Conservation (phyloP, 352 stramenopile species). For the Pythium chondricola region DNA sequence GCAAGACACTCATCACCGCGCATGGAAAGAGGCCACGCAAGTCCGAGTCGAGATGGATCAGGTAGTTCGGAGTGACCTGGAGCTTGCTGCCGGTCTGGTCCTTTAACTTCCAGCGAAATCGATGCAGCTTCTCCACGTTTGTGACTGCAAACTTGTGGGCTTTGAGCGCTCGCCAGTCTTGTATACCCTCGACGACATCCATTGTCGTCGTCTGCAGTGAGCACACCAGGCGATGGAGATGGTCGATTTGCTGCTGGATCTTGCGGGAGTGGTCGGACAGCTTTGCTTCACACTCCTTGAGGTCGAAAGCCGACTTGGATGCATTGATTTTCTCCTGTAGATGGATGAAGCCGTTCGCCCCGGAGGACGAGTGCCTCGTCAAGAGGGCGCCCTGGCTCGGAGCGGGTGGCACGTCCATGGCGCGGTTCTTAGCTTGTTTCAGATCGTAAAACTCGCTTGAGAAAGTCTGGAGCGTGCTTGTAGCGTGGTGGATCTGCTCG, state of each 20-base stretch:
- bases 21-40: slow-evolving; percentile 35
- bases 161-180: slow-evolving; percentile 33
- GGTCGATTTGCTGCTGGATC: slow-evolving; percentile 20
- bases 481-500: slow-evolving; percentile 30
- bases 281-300: background rate
- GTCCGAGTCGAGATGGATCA: slow-evolving; percentile 37
- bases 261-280: background rate
- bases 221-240: slow-evolving; percentile 25
- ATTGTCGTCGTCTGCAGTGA: slow-evolving; percentile 28
- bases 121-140: slow-evolving; percentile 36
- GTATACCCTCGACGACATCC: slow-evolving; percentile 32
- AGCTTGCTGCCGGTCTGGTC: slow-evolving; percentile 1
- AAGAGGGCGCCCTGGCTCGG: background rate
- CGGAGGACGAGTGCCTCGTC: background rate
- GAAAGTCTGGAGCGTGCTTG: slow-evolving; percentile 21
- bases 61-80: slow-evolving; percentile 32
- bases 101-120: slow-evolving; percentile 37
- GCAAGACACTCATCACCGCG: slow-evolving; percentile 22
- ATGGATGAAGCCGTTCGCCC: background rate
- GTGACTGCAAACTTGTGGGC: slow-evolving; percentile 21
- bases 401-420: background rate
- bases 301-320: background rate
- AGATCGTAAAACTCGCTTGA: slow-evolving; percentile 25
- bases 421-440: slow-evolving; percentile 12
- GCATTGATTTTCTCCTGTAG: background rate